phyloP scores from a whole-genome alignment of 192 early-diverging fungal genomes.

The Backusella luteola region DNA sequence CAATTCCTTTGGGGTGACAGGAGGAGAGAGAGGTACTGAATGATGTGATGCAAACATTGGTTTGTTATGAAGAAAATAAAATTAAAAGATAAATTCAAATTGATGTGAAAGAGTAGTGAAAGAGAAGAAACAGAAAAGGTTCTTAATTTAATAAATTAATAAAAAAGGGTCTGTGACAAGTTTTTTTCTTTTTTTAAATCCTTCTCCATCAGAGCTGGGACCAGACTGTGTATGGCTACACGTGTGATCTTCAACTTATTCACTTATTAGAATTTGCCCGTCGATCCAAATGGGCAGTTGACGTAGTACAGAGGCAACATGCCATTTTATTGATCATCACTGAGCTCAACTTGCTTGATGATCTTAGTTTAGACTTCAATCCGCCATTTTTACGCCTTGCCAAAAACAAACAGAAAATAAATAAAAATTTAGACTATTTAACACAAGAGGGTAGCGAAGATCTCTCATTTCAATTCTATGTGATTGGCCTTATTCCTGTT shows the following conservation, averaged over 20 bases:
- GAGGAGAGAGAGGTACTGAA: conserved; percentile 13
- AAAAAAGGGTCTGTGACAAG: conserved; percentile 1
- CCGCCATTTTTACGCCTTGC: background rate
- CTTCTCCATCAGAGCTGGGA: background rate
- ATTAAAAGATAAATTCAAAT: background rate
- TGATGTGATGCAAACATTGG: background rate
- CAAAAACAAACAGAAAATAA: background rate
- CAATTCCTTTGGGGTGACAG: conserved; percentile 12
- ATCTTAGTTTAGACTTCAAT: background rate
- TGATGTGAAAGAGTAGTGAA: background rate
- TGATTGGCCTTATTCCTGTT: background rate
- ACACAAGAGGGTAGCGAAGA: conserved; percentile 1
- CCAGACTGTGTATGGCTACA: background rate
- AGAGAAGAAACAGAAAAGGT: background rate
- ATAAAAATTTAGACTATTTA: background rate
- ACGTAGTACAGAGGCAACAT: background rate
- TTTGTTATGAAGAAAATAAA: background rate
- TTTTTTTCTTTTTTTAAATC: background rate
- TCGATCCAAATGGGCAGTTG: background rate
- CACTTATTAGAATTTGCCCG: background rate
- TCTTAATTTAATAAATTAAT: conserved; percentile 7
- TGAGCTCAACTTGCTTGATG: background rate
- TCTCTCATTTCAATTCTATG: background rate
- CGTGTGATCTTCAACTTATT: conserved; percentile 2
- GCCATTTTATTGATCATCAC: background rate